These are phyloP conservation scores for Cornus kousa DNA, from an alignment of 148 eudicot genomes.

Conservation along the genomic window DNA sequence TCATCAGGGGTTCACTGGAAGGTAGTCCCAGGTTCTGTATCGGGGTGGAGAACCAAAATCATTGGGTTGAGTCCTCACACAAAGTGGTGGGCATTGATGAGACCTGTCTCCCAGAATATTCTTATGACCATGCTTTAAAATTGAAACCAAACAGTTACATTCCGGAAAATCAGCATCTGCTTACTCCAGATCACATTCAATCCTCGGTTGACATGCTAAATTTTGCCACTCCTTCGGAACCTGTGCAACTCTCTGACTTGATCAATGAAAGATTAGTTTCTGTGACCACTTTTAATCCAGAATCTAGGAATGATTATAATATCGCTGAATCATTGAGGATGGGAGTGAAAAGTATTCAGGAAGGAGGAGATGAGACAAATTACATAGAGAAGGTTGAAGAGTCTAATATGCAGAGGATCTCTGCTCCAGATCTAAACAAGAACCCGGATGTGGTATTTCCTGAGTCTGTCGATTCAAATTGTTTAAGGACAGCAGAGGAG, in stretches of 20 bases:
- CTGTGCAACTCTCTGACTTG: slow-evolving; percentile 27
- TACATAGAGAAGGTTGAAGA: slow-evolving; percentile 22
- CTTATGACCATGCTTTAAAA: slow-evolving; percentile 38
- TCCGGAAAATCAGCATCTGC: slow-evolving; percentile 36
- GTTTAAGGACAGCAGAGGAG: slow-evolving; percentile 1
- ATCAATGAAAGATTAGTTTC: slow-evolving; percentile 27
- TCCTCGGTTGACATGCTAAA: slow-evolving; percentile 23
- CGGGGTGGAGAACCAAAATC: slow-evolving; percentile 57
- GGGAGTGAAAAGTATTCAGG: slow-evolving; percentile 30
- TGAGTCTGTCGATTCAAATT: slow-evolving; percentile 18
- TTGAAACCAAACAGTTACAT: slow-evolving; percentile 22
- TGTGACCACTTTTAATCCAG: slow-evolving; percentile 25
- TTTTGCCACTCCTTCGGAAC: slow-evolving; percentile 10
- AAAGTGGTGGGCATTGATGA: slow-evolving; percentile 50
- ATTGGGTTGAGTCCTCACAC: slow-evolving; percentile 61
- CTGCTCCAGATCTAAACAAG: slow-evolving; percentile 20
- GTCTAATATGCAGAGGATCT: slow-evolving; percentile 14
- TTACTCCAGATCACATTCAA: slow-evolving; percentile 33
- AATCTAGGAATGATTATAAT: slow-evolving; percentile 26
- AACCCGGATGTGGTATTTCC: slow-evolving; percentile 25
- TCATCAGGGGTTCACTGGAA: slow-evolving; percentile 46
- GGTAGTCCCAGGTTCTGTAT: slow-evolving; percentile 47
- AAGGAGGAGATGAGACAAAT: slow-evolving; percentile 26
- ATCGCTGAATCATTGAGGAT: slow-evolving; percentile 22
- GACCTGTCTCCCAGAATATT: slow-evolving; percentile 42